phyloP scores from a whole-genome alignment of 768 basidiomycete species.

The Tubosaeta sp. region DNA sequence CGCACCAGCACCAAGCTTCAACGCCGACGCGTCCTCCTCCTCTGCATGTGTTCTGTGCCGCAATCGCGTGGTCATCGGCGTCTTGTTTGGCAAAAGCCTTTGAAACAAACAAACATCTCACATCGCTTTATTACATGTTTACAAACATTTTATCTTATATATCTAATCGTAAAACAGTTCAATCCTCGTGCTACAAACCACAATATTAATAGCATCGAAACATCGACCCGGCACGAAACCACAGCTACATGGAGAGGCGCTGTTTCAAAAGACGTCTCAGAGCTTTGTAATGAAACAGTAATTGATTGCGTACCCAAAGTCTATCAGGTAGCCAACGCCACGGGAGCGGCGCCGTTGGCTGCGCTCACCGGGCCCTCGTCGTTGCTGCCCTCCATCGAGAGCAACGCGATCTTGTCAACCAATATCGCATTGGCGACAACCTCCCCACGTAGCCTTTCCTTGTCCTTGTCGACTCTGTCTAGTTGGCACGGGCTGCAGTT shows the following conservation, averaged over 20 bases:
- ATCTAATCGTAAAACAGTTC: slow-evolving; percentile 29
- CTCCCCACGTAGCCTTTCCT: slow-evolving; percentile 34
- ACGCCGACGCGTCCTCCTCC: slow-evolving; percentile 80
- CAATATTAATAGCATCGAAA: slow-evolving; percentile 24
- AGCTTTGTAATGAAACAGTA: background rate
- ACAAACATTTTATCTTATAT: slow-evolving; percentile 35
- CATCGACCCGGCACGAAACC: slow-evolving; percentile 27
- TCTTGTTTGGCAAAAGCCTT: slow-evolving; percentile 33
- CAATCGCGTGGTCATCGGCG: slow-evolving; percentile 49
- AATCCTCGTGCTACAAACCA: slow-evolving; percentile 22
- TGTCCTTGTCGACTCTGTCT: slow-evolving; percentile 29
- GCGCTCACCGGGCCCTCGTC: slow-evolving; percentile 7
- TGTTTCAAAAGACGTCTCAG: slow-evolving; percentile 4
- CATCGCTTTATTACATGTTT: slow-evolving; percentile 32
- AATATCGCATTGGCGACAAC: slow-evolving; percentile 34
- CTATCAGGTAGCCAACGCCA: slow-evolving; percentile 27
- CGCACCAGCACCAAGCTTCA: slow-evolving; percentile 76
- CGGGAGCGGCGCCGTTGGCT: slow-evolving; percentile 10
- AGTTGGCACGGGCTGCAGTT: slow-evolving; percentile 18
- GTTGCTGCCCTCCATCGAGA: slow-evolving; percentile 34
- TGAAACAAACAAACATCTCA: slow-evolving; percentile 21
- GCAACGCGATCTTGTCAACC: slow-evolving; percentile 33
- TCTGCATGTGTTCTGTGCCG: slow-evolving; percentile 64
- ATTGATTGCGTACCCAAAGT: slow-evolving; percentile 15
- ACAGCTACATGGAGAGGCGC: slow-evolving; percentile 4